Evolutionary conservation across 1,284 basidiomycete species (phyloP), one percentile per base, ranked within the genome.

Genomic region (Fomitopsis betulina): DNA sequence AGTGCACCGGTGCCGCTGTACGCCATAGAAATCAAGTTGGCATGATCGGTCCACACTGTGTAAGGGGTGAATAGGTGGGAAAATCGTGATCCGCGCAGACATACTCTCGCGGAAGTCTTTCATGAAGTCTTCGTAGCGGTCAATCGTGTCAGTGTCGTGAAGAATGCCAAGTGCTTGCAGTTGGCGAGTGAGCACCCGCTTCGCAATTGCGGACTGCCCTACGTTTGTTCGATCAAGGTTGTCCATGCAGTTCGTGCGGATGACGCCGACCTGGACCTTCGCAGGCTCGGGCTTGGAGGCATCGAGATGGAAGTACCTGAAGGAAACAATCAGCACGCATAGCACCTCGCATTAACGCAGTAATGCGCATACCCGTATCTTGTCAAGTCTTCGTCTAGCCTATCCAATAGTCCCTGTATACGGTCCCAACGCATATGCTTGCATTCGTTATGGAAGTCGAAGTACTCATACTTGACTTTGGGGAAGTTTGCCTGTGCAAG

Each of bases 381-480:
- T 50, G 83, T 75, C 50, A 98, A 72, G 49, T 93, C 91, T 32
- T 88, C 83, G 62, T 90, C 79, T 39, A 98, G 74, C 56, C 82
- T 80, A 58, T 94, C 91, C 42, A 98, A 81, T 42, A 99, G 81
- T 17, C 93, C 74, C 62, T 85, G 86, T 63, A 99, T 93, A 53
- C 94, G 85, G 70, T 99, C 94, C 84, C 95, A 99, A 58, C 93
- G 88, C 89, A 99, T 93, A 40, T 92, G 84, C 71, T 88, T 93
- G 80, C 96, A 98, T 74, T 98, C 95, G 65, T 86, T 88, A 74
- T 98, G 96, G 79, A 99, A 99, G 73, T 99, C 97, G 71, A 97
- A 99, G 79, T 98, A 98, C 62, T 92, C 82, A 71, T 99, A 99
- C 68, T 87, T 87, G 54, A 94, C 87, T 52, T 84, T 78, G 5